Percentiles rank a stretch among this genome's conserved stretches.
phyloP scores from a whole-genome alignment of 129 eudicot genomes.

The Centrapalus pauciflorus region DNA sequence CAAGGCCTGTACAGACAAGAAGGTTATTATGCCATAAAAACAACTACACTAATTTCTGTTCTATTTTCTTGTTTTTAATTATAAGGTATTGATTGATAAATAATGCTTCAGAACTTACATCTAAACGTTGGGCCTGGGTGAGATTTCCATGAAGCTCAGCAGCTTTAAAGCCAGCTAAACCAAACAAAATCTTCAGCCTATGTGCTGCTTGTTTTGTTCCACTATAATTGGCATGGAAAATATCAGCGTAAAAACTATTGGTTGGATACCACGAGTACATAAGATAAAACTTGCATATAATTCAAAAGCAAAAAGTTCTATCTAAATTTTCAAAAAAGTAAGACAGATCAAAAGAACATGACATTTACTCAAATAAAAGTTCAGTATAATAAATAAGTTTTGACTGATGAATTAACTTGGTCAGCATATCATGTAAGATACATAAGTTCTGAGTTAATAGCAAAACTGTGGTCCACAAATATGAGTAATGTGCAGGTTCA shows the following conservation, averaged over 20 bases:
- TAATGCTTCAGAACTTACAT: conserved; percentile 37
- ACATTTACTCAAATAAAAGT: neutral
- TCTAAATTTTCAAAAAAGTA: neutral
- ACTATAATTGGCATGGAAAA: conserved; percentile 33
- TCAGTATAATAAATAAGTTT: neutral
- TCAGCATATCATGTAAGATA: neutral
- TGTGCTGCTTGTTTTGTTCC: conserved; percentile 93
- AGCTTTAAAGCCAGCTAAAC: conserved; percentile 88
- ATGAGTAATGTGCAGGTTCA: neutral
- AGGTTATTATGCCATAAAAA: neutral
- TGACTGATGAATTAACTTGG: neutral
- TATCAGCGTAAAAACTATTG: neutral
- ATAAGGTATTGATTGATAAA: neutral
- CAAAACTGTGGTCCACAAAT: neutral
- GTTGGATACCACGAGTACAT: neutral
- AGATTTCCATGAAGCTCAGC: conserved; percentile 94
- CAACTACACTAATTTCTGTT: neutral
- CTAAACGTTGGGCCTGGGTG: conserved; percentile 94
- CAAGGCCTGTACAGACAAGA: conserved; percentile 51
- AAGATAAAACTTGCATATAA: neutral
- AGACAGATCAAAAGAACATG: neutral
- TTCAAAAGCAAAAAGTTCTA: neutral
- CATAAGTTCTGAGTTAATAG: neutral
- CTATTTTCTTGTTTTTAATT: neutral
- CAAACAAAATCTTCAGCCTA: conserved; percentile 86